These are phyloP conservation scores for Colletotrichum eleusines DNA, from an alignment of 2,329 filamentous ascomycete species.

Conservation along the genomic window DNA sequence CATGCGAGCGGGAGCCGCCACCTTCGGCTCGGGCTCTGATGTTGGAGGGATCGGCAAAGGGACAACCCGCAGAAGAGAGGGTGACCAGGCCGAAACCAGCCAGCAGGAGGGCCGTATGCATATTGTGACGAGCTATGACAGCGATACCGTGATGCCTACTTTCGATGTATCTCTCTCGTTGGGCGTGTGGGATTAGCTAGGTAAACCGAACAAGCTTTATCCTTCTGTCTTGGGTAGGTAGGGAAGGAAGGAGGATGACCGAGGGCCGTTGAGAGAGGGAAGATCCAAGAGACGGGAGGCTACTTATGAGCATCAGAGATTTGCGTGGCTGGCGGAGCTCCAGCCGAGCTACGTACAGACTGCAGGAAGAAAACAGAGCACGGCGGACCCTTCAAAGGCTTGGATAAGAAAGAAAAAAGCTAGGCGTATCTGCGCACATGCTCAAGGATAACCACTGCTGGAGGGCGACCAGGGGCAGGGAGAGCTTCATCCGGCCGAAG, in stretches of 20 bases:
- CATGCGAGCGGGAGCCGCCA: constrained; percentile 49
- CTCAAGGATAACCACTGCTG: constrained; percentile 8
- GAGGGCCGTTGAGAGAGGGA: not conserved
- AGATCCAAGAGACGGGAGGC: constrained; percentile 5
- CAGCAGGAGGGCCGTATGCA: constrained; percentile 41
- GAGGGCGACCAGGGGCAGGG: constrained; percentile 20
- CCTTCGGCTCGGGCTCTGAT: constrained; percentile 31
- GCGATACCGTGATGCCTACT: constrained; percentile 2
- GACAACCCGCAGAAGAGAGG: constrained; percentile 47
- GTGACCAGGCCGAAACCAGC: constrained; percentile 45
- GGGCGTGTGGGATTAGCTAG: not conserved
- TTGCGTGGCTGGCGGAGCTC: constrained; percentile 15
- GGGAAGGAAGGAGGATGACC: not conserved
- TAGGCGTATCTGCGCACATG: constrained; percentile 22
- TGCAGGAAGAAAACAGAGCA: not conserved
- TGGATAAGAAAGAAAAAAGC: constrained; percentile 25
- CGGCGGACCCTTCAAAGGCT: constrained; percentile 8
- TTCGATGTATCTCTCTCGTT: not conserved
- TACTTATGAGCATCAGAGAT: constrained; percentile 29
- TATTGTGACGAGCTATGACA: constrained; percentile 4
- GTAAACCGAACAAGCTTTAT: not conserved
- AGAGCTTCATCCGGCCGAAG: constrained; percentile 11
- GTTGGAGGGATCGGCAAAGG: constrained; percentile 48
- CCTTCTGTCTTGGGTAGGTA: not conserved
- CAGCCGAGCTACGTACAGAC: not conserved